These are phyloP conservation scores for Asterophora lycoperdoides DNA, from an alignment of 768 basidiomycete species.

Conservation along the genomic window DNA sequence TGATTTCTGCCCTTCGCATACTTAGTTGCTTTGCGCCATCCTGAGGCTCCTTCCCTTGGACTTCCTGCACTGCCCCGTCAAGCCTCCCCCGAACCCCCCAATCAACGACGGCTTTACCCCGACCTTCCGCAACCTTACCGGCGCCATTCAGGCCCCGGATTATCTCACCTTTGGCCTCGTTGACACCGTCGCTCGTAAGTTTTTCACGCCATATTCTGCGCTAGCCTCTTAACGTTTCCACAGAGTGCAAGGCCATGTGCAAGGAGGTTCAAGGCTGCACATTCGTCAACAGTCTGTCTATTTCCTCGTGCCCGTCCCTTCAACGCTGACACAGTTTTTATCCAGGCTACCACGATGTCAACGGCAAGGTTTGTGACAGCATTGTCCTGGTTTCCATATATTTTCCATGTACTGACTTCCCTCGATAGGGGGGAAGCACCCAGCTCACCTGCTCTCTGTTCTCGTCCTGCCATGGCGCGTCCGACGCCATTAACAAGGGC, in stretches of 20 bases:
- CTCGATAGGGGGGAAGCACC: conserved; percentile 35
- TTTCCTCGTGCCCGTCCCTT: neutral
- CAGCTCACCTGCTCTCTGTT: conserved; percentile 42
- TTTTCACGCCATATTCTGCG: neutral
- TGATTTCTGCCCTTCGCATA: neutral
- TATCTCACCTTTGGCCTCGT: conserved; percentile 44
- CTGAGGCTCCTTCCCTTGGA: conserved; percentile 30
- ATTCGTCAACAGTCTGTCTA: conserved; percentile 39
- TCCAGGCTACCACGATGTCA: conserved; percentile 42
- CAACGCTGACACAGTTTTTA: neutral
- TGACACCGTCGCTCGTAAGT: conserved; percentile 36
- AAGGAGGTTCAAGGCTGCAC: conserved; percentile 34
- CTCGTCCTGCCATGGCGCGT: conserved; percentile 30
- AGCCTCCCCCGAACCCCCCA: conserved; percentile 17
- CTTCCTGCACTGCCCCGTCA: conserved; percentile 35
- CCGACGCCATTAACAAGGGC: conserved; percentile 36
- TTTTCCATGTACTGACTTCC: conserved; percentile 5
- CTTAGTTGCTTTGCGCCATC: conserved; percentile 28
- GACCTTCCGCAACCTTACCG: conserved; percentile 38
- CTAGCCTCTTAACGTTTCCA: neutral
- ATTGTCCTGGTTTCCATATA: neutral
- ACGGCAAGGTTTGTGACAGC: conserved; percentile 36
- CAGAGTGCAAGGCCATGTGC: conserved; percentile 46
- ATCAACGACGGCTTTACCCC: conserved; percentile 31
- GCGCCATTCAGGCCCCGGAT: conserved; percentile 38